Conservation (phyloP, 2,329 filamentous ascomycete species). For the Chaetomium olivaceum region DNA sequence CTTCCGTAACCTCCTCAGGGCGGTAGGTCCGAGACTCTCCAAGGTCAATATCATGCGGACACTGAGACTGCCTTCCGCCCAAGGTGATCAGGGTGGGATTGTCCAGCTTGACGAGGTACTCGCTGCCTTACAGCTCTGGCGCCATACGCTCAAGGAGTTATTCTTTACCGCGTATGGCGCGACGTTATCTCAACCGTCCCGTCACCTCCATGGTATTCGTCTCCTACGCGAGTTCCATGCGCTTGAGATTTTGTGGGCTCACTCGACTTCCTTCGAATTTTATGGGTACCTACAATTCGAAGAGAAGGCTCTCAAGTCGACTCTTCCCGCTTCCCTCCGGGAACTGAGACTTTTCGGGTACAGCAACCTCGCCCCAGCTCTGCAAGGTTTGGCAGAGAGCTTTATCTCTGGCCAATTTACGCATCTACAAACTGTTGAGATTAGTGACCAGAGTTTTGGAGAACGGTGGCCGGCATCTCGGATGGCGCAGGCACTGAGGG, state of each 20-base stretch:
- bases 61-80: neutral
- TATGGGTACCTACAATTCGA: neutral
- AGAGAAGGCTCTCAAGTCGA: neutral
- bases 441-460: neutral
- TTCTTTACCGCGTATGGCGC: neutral
- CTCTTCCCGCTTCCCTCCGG: neutral
- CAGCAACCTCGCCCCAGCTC: neutral
- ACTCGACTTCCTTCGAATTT: neutral
- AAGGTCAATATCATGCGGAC: neutral
- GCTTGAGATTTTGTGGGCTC: neutral
- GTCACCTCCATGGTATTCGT: neutral
- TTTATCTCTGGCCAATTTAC: neutral
- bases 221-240: neutral
- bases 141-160: slow-evolving; percentile 2
- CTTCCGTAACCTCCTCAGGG: slow-evolving; percentile 5
- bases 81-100: neutral
- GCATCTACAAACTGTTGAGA: neutral
- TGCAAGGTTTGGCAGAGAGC: neutral
- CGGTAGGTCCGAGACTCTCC: slow-evolving; percentile 4
- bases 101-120: slow-evolving; percentile 1
- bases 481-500: neutral
- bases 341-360: neutral
- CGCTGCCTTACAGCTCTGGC: neutral
- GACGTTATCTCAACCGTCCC: neutral
- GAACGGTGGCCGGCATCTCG: no score